Percentiles rank a stretch among this genome's conserved stretches.
These are phyloP conservation scores for Achlya hypogyna DNA, from an alignment of 352 stramenopile species.

Conservation along the genomic window DNA sequence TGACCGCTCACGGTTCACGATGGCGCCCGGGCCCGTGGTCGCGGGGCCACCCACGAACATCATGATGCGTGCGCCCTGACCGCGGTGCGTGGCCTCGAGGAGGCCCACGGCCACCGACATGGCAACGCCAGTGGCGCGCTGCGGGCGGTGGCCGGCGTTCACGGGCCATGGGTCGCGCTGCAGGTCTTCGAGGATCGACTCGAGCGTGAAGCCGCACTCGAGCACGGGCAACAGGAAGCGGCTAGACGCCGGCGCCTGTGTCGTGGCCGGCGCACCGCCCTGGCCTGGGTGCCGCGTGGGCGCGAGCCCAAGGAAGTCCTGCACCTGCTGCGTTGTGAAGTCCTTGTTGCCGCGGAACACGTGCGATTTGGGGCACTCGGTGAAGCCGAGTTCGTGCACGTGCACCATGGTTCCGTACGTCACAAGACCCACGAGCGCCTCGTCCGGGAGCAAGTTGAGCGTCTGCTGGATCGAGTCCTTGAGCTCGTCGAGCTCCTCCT, in stretches of 20 bases:
- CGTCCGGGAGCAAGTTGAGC: slow-evolving; percentile 95
- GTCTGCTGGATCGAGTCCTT: slow-evolving; percentile 98
- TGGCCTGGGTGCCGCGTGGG: slow-evolving; percentile 56
- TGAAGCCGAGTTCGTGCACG: slow-evolving; percentile 97
- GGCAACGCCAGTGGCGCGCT: slow-evolving; percentile 95
- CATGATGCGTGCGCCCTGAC: slow-evolving; percentile 95
- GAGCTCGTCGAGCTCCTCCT: slow-evolving; percentile 95
- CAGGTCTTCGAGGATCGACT: slow-evolving; percentile 97
- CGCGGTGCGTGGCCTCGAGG: slow-evolving; percentile 92
- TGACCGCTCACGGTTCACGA: slow-evolving; percentile 93
- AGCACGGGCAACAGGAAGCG: slow-evolving; percentile 95
- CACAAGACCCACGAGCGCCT: slow-evolving; percentile 96
- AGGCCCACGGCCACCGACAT: slow-evolving; percentile 94
- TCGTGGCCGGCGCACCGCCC: slow-evolving; percentile 42
- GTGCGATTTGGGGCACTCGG: slow-evolving; percentile 94
- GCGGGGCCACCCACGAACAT: slow-evolving; percentile 96
- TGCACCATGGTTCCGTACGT: slow-evolving; percentile 99
- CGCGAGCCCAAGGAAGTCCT: slow-evolving; percentile 92
- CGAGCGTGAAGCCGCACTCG: slow-evolving; percentile 95
- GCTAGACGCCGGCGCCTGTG: slow-evolving; percentile 68
- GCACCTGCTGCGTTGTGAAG: slow-evolving; percentile 92
- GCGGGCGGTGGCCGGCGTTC: slow-evolving; percentile 89
- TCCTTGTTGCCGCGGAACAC: slow-evolving; percentile 99
- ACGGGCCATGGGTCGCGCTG: slow-evolving; percentile 97
- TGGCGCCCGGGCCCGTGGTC: slow-evolving; percentile 92